Evolutionary conservation across 2,329 filamentous ascomycete genomes (phyloP).

Genomic region (Neonectria magnoliae): DNA sequence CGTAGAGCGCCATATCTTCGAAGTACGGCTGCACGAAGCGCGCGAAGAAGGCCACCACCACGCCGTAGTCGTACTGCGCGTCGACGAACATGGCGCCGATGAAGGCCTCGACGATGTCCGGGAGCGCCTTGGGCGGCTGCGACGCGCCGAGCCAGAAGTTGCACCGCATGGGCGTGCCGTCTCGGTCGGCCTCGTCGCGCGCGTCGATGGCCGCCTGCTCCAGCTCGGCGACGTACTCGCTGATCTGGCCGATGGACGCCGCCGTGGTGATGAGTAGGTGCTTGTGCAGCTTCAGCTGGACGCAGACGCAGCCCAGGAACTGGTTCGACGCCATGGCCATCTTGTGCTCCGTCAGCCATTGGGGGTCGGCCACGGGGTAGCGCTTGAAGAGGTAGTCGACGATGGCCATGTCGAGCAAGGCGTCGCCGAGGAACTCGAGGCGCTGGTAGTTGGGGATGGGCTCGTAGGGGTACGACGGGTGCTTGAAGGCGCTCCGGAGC

Average conservation of each 20-base stretch:
- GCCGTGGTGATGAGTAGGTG: constrained; percentile 70
- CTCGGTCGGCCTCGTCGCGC: constrained; percentile 45
- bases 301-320: constrained; percentile 85
- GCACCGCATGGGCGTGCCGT: constrained; percentile 45
- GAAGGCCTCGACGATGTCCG: constrained; percentile 90
- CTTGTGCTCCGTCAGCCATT: constrained; percentile 98
- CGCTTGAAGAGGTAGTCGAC: constrained; percentile 83
- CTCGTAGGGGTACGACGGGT: constrained; percentile 86
- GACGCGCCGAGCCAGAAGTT: constrained; percentile 76
- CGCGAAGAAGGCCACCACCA: constrained; percentile 83
- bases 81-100: constrained; percentile 94
- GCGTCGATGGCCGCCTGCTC: constrained; percentile 57
- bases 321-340: constrained; percentile 99
- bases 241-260: constrained; percentile 54
- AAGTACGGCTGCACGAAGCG: constrained; percentile 81
- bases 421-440: constrained; percentile 91
- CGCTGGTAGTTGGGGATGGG: constrained; percentile 87
- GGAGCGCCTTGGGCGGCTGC: constrained; percentile 77
- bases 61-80: constrained; percentile 77
- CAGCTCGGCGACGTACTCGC: constrained; percentile 67
- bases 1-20: constrained; percentile 85
- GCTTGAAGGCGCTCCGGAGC: constrained; percentile 85
- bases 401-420: constrained; percentile 85
- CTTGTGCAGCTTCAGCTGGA: constrained; percentile 79
- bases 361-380: constrained; percentile 84